phyloP scores from a whole-genome alignment of 1,139 yeast genomes.

The Hansenula lynferdii region DNA sequence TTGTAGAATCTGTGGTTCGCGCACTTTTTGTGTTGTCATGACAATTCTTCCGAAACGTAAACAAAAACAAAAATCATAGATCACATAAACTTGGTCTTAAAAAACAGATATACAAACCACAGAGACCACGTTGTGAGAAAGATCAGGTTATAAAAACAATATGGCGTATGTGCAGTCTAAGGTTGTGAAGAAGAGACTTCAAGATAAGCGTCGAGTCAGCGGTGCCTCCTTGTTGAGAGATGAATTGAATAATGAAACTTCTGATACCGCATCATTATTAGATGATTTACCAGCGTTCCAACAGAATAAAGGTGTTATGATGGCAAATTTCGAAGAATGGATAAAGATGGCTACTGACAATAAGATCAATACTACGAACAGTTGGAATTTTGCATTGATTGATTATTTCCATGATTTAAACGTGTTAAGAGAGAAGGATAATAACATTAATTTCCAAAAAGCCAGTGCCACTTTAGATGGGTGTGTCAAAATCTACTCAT shows the following conservation, averaged over 20 bases:
- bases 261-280: constrained; percentile 12
- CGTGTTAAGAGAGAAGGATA: constrained; percentile 53
- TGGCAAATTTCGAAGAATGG: constrained; percentile 86
- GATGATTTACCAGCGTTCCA: constrained; percentile 20
- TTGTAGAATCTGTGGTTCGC: too few species aligned
- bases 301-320: constrained; percentile 32
- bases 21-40: too few species aligned
- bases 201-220: constrained; percentile 21
- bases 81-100: too few species aligned
- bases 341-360: constrained; percentile 86
- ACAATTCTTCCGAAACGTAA: too few species aligned
- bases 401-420: constrained; percentile 77
- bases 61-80: too few species aligned
- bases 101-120: too few species aligned
- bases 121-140: too few species aligned
- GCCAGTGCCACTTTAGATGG: constrained; percentile 84
- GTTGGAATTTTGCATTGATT: constrained; percentile 83
- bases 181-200: constrained; percentile 22
- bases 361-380: constrained; percentile 60
- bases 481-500: constrained; percentile 77
- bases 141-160: background rate
- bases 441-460: constrained; percentile 60
- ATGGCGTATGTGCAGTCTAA: constrained; percentile 24
- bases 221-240: constrained; percentile 23
- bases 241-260: constrained; percentile 14